Evolutionary conservation across 2,329 filamentous ascomycete species (phyloP).

Genomic region (Phyllosticta citribraziliensis): DNA sequence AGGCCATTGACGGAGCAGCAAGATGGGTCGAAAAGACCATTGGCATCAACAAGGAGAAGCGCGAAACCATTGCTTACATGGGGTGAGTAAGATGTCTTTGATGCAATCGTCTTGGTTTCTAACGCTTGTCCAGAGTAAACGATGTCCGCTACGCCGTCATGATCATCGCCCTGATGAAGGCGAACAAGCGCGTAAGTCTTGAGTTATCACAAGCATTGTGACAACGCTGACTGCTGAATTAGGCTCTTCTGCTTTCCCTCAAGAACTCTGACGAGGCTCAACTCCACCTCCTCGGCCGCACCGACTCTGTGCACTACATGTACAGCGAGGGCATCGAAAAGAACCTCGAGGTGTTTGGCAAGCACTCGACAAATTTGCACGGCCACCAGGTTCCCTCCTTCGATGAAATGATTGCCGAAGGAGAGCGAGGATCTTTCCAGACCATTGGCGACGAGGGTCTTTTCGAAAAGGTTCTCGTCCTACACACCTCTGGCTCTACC

Average conservation of each 20-base stretch:
- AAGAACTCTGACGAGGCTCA: slow-evolving; percentile 9
- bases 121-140: neutral
- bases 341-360: neutral
- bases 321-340: slow-evolving; percentile 6
- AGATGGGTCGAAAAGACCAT: slow-evolving; percentile 9
- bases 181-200: neutral
- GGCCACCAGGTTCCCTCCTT: slow-evolving; percentile 5
- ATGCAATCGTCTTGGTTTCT: neutral
- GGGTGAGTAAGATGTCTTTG: neutral
- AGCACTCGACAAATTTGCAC: neutral
- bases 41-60: neutral
- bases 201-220: neutral
- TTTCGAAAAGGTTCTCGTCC: slow-evolving; percentile 17
- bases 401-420: slow-evolving; percentile 5
- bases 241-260: slow-evolving; percentile 8
- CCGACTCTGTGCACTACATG: slow-evolving; percentile 5
- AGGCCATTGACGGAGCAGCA: neutral
- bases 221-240: neutral
- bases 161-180: slow-evolving; percentile 1
- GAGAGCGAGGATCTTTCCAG: neutral
- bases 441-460: neutral
- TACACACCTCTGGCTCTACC: slow-evolving; percentile 28
- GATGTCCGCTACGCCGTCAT: slow-evolving; percentile 4
- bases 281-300: slow-evolving; percentile 2
- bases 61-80: slow-evolving; percentile 7